phyloP scores from a whole-genome alignment of 2,329 filamentous ascomycete species.

The Penicillium sp. region DNA sequence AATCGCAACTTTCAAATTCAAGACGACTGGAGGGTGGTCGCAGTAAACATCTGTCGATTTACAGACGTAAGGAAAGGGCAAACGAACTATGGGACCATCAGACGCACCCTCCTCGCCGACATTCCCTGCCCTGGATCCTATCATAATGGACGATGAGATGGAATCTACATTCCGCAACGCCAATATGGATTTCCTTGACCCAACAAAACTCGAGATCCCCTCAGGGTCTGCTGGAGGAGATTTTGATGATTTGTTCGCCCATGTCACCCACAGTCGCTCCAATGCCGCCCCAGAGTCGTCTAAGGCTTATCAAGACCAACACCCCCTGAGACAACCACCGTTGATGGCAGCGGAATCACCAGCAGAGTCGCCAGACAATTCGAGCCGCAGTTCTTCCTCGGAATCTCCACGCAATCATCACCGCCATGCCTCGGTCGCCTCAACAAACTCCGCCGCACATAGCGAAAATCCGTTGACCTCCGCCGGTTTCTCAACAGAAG shows the following conservation, averaged over 20 bases:
- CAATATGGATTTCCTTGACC: slow-evolving; percentile 46
- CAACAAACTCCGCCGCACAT: slow-evolving; percentile 40
- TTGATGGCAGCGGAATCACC: slow-evolving; percentile 39
- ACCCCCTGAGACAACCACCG: slow-evolving; percentile 34
- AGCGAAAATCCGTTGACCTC: slow-evolving; percentile 37
- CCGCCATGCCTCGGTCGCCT: slow-evolving; percentile 43
- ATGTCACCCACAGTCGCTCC: slow-evolving; percentile 31
- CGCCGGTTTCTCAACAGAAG: slow-evolving; percentile 35
- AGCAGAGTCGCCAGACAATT: slow-evolving; percentile 47
- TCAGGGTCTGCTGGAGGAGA: slow-evolving; percentile 38
- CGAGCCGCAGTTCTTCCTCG: slow-evolving; percentile 44
- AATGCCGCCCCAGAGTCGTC: slow-evolving; percentile 29
- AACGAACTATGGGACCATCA: slow-evolving; percentile 37
- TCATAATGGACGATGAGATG: slow-evolving; percentile 46
- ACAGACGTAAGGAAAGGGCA: slow-evolving; percentile 1
- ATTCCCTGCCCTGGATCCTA: slow-evolving; percentile 41
- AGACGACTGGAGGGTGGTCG: slow-evolving; percentile 10
- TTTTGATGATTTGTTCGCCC: slow-evolving; percentile 44
- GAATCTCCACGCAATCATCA: slow-evolving; percentile 43
- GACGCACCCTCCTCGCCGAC: slow-evolving; percentile 37
- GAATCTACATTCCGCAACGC: slow-evolving; percentile 41
- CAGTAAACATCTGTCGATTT: slow-evolving; percentile 6
- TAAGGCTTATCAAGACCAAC: slow-evolving; percentile 32
- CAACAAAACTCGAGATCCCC: slow-evolving; percentile 37
- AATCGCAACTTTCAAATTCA: background rate